Evolutionary conservation across 129 eudicot genomes (phyloP).

Genomic region (Arctium lappa): DNA sequence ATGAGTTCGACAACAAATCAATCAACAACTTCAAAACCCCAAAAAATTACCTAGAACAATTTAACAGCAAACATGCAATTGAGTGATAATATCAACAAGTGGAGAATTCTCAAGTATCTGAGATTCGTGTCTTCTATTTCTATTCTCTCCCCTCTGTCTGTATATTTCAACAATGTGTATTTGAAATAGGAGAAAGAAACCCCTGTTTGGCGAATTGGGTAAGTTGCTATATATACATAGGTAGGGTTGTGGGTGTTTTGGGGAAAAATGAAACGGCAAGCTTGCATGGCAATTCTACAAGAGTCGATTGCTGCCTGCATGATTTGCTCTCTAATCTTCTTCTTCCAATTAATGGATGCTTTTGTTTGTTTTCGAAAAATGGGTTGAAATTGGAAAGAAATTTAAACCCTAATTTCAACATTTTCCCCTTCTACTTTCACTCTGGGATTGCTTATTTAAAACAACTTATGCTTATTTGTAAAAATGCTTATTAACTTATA

Average conservation of each 20-base stretch:
- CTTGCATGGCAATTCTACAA: conserved; percentile 16
- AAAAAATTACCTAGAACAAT: no score
- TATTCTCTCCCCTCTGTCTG: no score
- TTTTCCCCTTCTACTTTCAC: not conserved
- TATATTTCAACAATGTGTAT: no score
- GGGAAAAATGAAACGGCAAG: conserved; percentile 74
- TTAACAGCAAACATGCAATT: not conserved
- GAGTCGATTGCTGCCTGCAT: conserved; percentile 46
- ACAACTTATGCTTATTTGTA: no score
- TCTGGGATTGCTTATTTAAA: no score
- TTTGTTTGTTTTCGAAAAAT: conserved; percentile 25
- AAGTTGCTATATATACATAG: conserved; percentile 33
- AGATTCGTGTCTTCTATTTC: no score
- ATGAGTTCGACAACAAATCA: no score
- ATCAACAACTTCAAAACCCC: no score
- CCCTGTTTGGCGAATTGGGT: conserved; percentile 21
- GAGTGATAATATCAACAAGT: not conserved
- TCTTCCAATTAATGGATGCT: not conserved
- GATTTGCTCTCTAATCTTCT: conserved; percentile 32
- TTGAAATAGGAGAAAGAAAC: not conserved
- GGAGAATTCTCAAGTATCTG: no score
- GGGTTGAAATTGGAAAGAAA: conserved; percentile 26
- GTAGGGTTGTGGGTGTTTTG: conserved; percentile 42
- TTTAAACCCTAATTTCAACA: not conserved
- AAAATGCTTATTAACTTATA: no score